These are phyloP conservation scores for Lodderomyces margitis DNA, from an alignment of 1,139 yeast species.

Conservation along the genomic window DNA sequence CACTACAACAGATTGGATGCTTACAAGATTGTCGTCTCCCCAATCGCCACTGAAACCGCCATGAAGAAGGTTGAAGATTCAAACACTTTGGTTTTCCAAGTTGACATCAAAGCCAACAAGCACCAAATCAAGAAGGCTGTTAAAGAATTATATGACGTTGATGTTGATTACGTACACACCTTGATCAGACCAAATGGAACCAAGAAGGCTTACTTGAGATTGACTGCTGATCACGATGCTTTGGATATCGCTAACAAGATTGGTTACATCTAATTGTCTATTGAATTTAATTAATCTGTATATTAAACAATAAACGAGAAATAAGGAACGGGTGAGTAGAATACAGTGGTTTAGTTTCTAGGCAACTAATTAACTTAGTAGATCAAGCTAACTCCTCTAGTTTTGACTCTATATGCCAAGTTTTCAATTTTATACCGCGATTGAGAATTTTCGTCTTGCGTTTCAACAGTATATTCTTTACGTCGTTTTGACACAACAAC, in stretches of 20 bases:
- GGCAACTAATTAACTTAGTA: no score
- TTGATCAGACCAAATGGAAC: constrained; percentile 98
- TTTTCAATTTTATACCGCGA: not conserved
- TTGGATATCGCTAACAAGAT: constrained; percentile 99
- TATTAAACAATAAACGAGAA: constrained; percentile 2
- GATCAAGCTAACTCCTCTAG: constrained; percentile 22
- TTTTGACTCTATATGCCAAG: constrained; percentile 3
- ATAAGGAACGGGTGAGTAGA: no score
- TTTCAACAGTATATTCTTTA: not conserved
- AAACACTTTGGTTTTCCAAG: constrained; percentile 98
- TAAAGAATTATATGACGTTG: constrained; percentile 97
- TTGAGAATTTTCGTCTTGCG: not conserved
- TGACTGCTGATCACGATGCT: constrained; percentile 99
- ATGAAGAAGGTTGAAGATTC: constrained; percentile 99
- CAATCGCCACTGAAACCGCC: constrained; percentile 98
- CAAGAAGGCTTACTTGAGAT: constrained; percentile 99
- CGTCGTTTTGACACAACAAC: not conserved
- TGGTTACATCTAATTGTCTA: constrained; percentile 74
- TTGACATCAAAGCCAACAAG: constrained; percentile 95
- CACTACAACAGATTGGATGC: constrained; percentile 97
- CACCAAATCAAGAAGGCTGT: constrained; percentile 97
- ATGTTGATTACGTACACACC: constrained; percentile 91
- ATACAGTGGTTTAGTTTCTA: no score
- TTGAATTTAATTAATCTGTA: constrained; percentile 2
- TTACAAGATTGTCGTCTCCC: constrained; percentile 90